A percentile compares a stretch with the other conserved stretches of the same genome.
phyloP scores from a whole-genome alignment of 108 stramenopile species.

The Cyclotella sp. region DNA sequence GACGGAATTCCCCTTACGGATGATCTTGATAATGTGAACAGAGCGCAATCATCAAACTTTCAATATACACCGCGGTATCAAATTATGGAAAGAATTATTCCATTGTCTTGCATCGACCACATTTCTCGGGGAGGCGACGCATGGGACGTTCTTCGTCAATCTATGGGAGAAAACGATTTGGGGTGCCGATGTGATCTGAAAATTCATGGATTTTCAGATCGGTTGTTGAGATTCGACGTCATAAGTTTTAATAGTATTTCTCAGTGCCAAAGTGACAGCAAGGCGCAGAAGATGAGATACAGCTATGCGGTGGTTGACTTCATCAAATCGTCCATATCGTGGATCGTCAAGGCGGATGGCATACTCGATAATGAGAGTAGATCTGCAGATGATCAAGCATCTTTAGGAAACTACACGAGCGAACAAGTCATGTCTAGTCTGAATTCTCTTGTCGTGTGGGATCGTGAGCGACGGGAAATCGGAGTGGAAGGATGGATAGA shows the following conservation, averaged over 20 bases:
- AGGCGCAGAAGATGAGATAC: slow-evolving; percentile 1
- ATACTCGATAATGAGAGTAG: not conserved
- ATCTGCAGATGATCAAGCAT: not conserved
- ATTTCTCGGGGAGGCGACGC: slow-evolving; percentile 34
- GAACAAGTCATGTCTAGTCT: slow-evolving; percentile 25
- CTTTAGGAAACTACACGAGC: slow-evolving; percentile 3
- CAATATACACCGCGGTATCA: slow-evolving; percentile 1
- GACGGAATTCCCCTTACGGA: slow-evolving; percentile 1
- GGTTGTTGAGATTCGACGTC: slow-evolving; percentile 28
- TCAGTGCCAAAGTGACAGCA: not conserved
- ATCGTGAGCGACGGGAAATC: slow-evolving; percentile 20
- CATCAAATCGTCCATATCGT: slow-evolving; percentile 11
- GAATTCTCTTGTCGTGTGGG: slow-evolving; percentile 22
- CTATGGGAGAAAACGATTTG: slow-evolving; percentile 21
- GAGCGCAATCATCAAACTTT: not conserved
- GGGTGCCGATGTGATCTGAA: slow-evolving; percentile 29
- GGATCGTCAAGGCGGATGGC: not conserved
- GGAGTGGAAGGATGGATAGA: slow-evolving; percentile 16
- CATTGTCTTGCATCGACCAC: slow-evolving; percentile 32
- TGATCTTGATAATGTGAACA: not conserved
- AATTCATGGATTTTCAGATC: slow-evolving; percentile 37
- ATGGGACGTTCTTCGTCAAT: slow-evolving; percentile 33
- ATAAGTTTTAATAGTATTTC: slow-evolving; percentile 6
- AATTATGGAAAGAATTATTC: slow-evolving; percentile 36
- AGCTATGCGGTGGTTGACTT: slow-evolving; percentile 22